phyloP scores from a whole-genome alignment of 2,329 filamentous ascomycete species.

The Xylariaceae sp. region DNA sequence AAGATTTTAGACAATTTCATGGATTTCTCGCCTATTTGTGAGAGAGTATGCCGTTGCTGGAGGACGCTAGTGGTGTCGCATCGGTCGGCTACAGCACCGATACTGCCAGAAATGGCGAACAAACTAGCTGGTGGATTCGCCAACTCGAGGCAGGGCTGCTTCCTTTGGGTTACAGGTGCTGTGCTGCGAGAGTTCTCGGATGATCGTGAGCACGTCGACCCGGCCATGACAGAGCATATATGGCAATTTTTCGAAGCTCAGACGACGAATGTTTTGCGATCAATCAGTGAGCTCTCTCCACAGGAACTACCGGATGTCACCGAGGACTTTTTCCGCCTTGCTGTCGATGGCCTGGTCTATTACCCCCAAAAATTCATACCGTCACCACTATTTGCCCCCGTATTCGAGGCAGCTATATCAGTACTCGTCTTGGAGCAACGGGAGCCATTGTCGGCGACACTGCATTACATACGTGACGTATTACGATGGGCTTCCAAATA shows the following conservation, averaged over 20 bases:
- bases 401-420: conserved; percentile 82
- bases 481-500: conserved; percentile 82
- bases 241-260: conserved; percentile 95
- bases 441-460: conserved; percentile 82
- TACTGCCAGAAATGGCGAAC: conserved; percentile 81
- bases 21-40: conserved; percentile 80
- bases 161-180: conserved; percentile 96
- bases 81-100: conserved; percentile 78
- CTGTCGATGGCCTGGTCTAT: conserved; percentile 88
- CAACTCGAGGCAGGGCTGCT: conserved; percentile 85
- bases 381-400: conserved; percentile 73
- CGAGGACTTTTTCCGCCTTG: conserved; percentile 92
- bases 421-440: conserved; percentile 85
- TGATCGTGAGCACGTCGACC: conserved; percentile 78
- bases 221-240: conserved; percentile 78
- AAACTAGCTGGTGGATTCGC: conserved; percentile 84
- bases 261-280: conserved; percentile 81
- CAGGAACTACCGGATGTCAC: conserved; percentile 77
- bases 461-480: conserved; percentile 90
- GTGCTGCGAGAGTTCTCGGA: conserved; percentile 95
- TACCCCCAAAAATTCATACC: conserved; percentile 81
- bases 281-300: conserved; percentile 76
- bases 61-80: conserved; percentile 96
- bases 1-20: conserved; percentile 87
- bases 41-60: conserved; percentile 93